These are phyloP conservation scores for Verticillium tricorpus DNA, from an alignment of 2,329 filamentous ascomycete genomes.

Conservation along the genomic window DNA sequence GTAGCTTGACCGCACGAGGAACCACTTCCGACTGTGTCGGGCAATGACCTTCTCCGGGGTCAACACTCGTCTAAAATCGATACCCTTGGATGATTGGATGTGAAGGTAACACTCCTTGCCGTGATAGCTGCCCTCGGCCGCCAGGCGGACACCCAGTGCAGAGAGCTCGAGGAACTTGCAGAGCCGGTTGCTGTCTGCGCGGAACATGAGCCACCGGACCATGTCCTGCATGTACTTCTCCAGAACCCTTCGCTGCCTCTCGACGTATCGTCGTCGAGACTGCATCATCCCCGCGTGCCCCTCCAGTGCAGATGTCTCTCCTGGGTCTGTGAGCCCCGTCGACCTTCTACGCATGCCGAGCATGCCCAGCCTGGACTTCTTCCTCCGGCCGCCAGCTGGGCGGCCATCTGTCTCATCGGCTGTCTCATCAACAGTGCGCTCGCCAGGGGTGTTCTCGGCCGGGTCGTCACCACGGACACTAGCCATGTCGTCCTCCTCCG, in stretches of 20 bases:
- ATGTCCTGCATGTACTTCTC: constrained; percentile 90
- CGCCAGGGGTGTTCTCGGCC: constrained; percentile 36
- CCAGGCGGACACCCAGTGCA: constrained; percentile 85
- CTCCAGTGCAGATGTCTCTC: constrained; percentile 35
- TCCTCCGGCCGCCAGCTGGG: constrained; percentile 29
- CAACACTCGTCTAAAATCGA: constrained; percentile 78
- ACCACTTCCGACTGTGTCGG: constrained; percentile 92
- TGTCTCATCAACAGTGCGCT: constrained; percentile 28
- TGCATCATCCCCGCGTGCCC: constrained; percentile 35
- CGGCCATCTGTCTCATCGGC: constrained; percentile 28
- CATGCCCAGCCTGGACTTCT: constrained; percentile 49
- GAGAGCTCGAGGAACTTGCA: constrained; percentile 96
- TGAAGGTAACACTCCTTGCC: constrained; percentile 94
- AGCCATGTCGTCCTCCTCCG: constrained; percentile 64
- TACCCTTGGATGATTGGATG: constrained; percentile 84
- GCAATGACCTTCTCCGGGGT: constrained; percentile 74
- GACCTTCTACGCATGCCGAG: constrained; percentile 50
- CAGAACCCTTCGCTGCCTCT: constrained; percentile 77
- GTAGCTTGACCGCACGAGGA: constrained; percentile 95
- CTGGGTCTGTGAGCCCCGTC: constrained; percentile 43
- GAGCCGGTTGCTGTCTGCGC: constrained; percentile 88
- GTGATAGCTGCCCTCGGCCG: constrained; percentile 93
- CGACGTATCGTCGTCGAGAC: constrained; percentile 59
- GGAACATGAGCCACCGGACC: constrained; percentile 95
- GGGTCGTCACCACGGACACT: constrained; percentile 32